Conservation (phyloP, 78 protist species). For the Emiliania huxleyi region DNA sequence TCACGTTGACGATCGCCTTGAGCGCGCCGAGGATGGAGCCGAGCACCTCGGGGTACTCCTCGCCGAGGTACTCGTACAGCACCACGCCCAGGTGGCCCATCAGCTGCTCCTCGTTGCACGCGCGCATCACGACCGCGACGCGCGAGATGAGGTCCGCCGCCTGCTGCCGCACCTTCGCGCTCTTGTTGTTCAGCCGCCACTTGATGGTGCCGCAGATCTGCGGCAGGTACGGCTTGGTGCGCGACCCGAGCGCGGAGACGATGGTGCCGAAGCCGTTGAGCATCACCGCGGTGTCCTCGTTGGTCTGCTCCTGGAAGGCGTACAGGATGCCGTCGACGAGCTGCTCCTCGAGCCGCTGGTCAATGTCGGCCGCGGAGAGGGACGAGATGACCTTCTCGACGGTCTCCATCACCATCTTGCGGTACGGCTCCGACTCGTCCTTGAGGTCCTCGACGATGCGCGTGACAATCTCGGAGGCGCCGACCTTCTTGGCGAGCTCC, state of each 20-base stretch:
- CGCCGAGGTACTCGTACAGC: slow-evolving; percentile 94
- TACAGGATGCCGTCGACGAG: slow-evolving; percentile 92
- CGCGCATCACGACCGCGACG: slow-evolving; percentile 87
- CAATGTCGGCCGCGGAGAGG: slow-evolving; percentile 90
- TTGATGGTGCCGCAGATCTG: slow-evolving; percentile 87
- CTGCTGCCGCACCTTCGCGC: slow-evolving; percentile 82
- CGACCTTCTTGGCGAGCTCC: slow-evolving; percentile 91
- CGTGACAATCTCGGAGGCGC: slow-evolving; percentile 80
- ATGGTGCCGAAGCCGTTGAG: slow-evolving; percentile 79
- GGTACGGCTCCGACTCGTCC: slow-evolving; percentile 90
- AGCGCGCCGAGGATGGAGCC: slow-evolving; percentile 92
- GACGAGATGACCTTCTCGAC: slow-evolving; percentile 79
- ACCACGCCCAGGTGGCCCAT: slow-evolving; percentile 86
- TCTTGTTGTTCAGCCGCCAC: slow-evolving; percentile 91
- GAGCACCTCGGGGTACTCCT: slow-evolving; percentile 96
- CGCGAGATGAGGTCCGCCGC: slow-evolving; percentile 94
- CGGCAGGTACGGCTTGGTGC: slow-evolving; percentile 88
- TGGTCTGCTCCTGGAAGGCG: slow-evolving; percentile 90
- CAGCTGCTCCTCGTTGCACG: slow-evolving; percentile 86
- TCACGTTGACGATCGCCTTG: slow-evolving; percentile 86
- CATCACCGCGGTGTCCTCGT: slow-evolving; percentile 75
- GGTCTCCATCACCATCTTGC: slow-evolving; percentile 92
- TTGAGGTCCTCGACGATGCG: slow-evolving; percentile 89
- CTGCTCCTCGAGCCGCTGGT: slow-evolving; percentile 78
- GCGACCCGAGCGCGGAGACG: slow-evolving; percentile 81